Evolutionary conservation across 345 rosid species (phyloP).

Genomic region (Dipteronia sinensis): DNA sequence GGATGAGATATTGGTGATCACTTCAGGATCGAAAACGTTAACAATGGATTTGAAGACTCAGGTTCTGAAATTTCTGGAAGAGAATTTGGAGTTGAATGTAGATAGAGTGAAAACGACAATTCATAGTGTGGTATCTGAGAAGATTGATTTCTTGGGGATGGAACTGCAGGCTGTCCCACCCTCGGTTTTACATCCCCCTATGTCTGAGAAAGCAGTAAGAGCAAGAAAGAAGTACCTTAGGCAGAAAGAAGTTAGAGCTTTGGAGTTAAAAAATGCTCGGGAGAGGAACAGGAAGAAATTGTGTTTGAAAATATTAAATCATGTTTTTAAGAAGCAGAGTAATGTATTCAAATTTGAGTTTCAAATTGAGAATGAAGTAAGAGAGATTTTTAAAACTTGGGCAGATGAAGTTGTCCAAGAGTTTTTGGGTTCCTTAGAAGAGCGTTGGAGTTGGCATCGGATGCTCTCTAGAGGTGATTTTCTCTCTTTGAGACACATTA

Average conservation of each 20-base stretch:
- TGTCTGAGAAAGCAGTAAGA: constrained; percentile 82
- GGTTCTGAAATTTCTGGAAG: constrained; percentile 56
- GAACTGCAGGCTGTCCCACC: constrained; percentile 91
- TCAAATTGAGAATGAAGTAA: constrained; percentile 68
- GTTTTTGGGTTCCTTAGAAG: constrained; percentile 77
- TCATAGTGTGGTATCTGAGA: constrained; percentile 84
- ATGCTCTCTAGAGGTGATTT: constrained; percentile 82
- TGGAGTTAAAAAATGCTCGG: constrained; percentile 75
- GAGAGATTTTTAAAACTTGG: constrained; percentile 65
- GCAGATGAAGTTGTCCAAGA: constrained; percentile 75
- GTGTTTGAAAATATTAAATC: constrained; percentile 71
- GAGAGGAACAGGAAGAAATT: constrained; percentile 80
- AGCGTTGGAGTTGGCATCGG: constrained; percentile 75
- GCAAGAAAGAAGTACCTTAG: constrained; percentile 86
- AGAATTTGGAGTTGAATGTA: constrained; percentile 60
- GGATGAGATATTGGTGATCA: constrained; percentile 79
- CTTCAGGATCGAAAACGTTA: constrained; percentile 76
- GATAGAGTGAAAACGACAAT: constrained; percentile 62
- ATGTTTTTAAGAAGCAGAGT: constrained; percentile 71
- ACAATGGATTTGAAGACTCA: constrained; percentile 64
- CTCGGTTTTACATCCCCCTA: constrained; percentile 75
- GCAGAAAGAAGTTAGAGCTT: constrained; percentile 78
- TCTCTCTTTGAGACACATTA: constrained; percentile 69
- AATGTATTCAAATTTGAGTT: constrained; percentile 53
- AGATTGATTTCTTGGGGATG: constrained; percentile 75